phyloP scores from a whole-genome alignment of 1,284 basidiomycete species.

The Crocinoboletus sp. region DNA sequence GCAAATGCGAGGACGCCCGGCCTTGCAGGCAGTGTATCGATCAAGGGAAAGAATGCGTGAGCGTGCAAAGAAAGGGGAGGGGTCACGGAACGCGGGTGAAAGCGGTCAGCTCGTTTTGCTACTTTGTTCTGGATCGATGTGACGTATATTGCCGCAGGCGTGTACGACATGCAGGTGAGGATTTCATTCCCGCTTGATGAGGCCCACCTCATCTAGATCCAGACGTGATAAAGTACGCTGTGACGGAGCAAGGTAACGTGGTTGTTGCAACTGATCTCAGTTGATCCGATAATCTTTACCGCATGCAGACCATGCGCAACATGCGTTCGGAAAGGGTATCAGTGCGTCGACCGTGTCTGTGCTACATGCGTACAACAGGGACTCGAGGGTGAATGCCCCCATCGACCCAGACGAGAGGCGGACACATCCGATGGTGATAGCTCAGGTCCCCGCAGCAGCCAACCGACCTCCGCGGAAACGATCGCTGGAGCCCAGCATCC shows the following conservation, averaged over 20 bases:
- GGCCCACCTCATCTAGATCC: constrained; percentile 13
- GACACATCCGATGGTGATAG: constrained; percentile 34
- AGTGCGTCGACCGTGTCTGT: constrained; percentile 46
- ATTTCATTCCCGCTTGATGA: constrained; percentile 3
- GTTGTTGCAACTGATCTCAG: background rate
- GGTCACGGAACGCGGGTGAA: constrained; percentile 57
- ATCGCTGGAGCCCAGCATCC: constrained; percentile 7
- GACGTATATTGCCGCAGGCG: constrained; percentile 36
- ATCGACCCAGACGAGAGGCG: constrained; percentile 31
- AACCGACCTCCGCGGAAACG: constrained; percentile 5
- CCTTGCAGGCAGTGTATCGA: constrained; percentile 51
- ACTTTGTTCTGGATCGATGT: background rate
- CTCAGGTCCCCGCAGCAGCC: constrained; percentile 8
- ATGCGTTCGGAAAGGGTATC: constrained; percentile 44
- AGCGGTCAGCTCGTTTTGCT: constrained; percentile 37
- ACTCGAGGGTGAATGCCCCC: constrained; percentile 39
- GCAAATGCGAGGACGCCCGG: constrained; percentile 51
- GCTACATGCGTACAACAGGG: constrained; percentile 40
- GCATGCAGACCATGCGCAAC: constrained; percentile 42
- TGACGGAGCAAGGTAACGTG: constrained; percentile 44
- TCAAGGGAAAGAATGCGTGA: constrained; percentile 41
- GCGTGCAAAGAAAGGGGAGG: constrained; percentile 45
- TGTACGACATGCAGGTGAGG: constrained; percentile 53
- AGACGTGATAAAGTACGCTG: constrained; percentile 59
- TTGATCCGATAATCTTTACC: constrained; percentile 6